Conservation (phyloP, 306 rosid species). For the Vachellia pachyceras region DNA sequence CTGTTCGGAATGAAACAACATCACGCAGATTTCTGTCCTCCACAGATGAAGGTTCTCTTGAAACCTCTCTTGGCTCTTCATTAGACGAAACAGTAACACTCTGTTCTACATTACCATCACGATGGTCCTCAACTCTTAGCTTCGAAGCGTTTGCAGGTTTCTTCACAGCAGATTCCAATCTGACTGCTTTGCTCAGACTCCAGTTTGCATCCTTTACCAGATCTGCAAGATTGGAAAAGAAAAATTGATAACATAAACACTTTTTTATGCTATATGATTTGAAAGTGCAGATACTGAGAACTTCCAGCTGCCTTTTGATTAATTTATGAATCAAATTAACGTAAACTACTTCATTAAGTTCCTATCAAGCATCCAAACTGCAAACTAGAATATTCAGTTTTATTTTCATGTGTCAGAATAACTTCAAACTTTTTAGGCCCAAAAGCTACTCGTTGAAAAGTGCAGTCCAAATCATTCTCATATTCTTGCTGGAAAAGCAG, state of each 20-base stretch:
- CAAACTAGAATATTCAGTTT: constrained; percentile 3
- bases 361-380: constrained; percentile 5
- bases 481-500: not conserved
- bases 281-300: constrained; percentile 20
- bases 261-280: constrained; percentile 15
- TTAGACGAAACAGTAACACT: constrained; percentile 36
- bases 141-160: constrained; percentile 46
- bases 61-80: constrained; percentile 43
- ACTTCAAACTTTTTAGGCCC: constrained; percentile 2
- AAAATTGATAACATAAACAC: constrained; percentile 8
- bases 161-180: constrained; percentile 46
- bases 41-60: constrained; percentile 42
- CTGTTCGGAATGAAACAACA: constrained; percentile 69
- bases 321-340: not conserved
- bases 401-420: not conserved
- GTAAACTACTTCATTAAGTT: constrained; percentile 26
- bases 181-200: constrained; percentile 64
- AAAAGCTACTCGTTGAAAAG: constrained; percentile 8
- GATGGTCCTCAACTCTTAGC: constrained; percentile 42
- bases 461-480: constrained; percentile 2
- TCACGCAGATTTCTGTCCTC: constrained; percentile 49
- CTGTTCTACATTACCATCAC: constrained; percentile 40
- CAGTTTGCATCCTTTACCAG: constrained; percentile 75
- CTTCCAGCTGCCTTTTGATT: constrained; percentile 12
- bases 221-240: constrained; percentile 52